phyloP scores from a whole-genome alignment of 169 alveolate species.

The Cryptosporidium andersoni region DNA sequence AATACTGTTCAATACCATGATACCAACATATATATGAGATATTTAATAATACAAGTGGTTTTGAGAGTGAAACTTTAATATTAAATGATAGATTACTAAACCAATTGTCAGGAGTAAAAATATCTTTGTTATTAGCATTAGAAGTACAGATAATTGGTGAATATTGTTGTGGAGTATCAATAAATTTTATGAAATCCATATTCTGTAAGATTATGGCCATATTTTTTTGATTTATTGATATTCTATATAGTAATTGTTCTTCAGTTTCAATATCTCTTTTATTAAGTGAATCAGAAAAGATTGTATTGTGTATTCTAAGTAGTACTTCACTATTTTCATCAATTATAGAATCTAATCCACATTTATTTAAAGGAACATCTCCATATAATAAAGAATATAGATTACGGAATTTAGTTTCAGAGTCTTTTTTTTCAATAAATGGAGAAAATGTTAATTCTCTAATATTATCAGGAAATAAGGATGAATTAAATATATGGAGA shows the following conservation, averaged over 20 bases:
- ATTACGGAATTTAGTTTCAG: slow-evolving; percentile 3
- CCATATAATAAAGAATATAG: slow-evolving; percentile 55
- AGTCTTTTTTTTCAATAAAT: neutral
- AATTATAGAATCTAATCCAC: slow-evolving; percentile 7
- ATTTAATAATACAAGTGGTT: neutral
- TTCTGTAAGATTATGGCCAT: neutral
- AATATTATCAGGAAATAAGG: slow-evolving; percentile 5
- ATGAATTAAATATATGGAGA: slow-evolving; percentile 33
- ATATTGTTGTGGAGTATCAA: slow-evolving; percentile 11
- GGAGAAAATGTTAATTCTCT: neutral
- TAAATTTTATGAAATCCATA: slow-evolving; percentile 29
- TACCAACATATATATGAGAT: slow-evolving; percentile 60
- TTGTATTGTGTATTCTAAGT: slow-evolving; percentile 34
- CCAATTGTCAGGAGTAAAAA: slow-evolving; percentile 47
- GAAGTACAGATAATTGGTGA: slow-evolving; percentile 19
- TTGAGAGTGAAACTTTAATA: neutral
- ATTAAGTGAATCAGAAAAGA: slow-evolving; percentile 50
- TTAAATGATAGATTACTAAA: slow-evolving; percentile 28
- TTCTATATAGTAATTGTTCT: slow-evolving; percentile 15
- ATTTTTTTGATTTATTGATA: neutral
- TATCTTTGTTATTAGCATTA: slow-evolving; percentile 15
- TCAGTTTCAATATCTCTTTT: slow-evolving; percentile 55
- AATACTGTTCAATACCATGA: slow-evolving; percentile 35
- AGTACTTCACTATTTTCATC: slow-evolving; percentile 45
- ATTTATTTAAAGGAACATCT: slow-evolving; percentile 35